phyloP scores from a whole-genome alignment of 2,329 filamentous ascomycete genomes.

The Arthroderma sp. region DNA sequence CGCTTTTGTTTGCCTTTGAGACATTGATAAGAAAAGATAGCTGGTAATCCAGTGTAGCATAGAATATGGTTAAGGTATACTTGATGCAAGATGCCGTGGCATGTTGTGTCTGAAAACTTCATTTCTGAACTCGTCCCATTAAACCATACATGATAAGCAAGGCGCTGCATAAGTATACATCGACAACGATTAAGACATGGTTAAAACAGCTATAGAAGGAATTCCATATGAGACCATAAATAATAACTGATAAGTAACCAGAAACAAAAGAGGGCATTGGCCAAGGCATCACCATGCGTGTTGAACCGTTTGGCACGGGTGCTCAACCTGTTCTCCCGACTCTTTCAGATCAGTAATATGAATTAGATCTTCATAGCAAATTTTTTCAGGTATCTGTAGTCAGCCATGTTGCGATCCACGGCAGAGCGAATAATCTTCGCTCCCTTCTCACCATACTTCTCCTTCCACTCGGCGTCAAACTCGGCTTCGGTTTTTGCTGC shows the following conservation, averaged over 20 bases:
- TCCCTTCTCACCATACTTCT: constrained; percentile 49
- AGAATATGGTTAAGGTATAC: not conserved
- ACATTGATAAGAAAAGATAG: not conserved
- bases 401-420: constrained; percentile 46
- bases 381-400: constrained; percentile 55
- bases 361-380: constrained; percentile 45
- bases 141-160: not conserved
- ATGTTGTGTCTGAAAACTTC: not conserved
- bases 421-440: constrained; percentile 48
- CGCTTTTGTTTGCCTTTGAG: not conserved
- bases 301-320: not conserved
- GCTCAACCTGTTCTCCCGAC: not conserved
- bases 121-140: not conserved
- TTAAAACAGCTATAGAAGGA: too few species aligned
- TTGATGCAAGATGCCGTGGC: not conserved
- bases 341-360: not conserved
- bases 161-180: not conserved
- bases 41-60: not conserved
- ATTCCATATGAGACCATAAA: too few species aligned
- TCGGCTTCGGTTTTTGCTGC: constrained; percentile 40
- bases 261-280: not conserved
- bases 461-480: constrained; percentile 47
- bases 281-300: not conserved
- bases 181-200: too few species aligned
- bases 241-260: too few species aligned